Evolutionary conservation across 805 yeast species (phyloP).

Genomic region (Pichia exigua): DNA sequence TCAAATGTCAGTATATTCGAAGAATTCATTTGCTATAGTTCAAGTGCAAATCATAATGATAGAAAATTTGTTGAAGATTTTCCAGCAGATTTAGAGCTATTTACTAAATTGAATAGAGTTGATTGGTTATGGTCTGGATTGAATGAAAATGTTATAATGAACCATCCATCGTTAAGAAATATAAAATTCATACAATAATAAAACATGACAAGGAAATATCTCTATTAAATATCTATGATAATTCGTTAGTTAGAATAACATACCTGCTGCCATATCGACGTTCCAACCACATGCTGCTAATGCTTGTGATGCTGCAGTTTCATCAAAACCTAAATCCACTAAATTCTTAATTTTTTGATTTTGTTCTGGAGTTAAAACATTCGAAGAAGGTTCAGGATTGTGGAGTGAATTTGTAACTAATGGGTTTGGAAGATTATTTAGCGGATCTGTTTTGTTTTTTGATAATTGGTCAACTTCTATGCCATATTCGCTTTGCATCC

Average conservation of each 20-base stretch:
- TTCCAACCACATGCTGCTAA: constrained; percentile 64
- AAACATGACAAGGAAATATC: neutral
- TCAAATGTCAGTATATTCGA: constrained; percentile 78
- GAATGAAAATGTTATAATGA: constrained; percentile 47
- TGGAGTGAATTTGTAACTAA: neutral
- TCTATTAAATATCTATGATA: neutral
- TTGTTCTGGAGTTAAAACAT: constrained; percentile 12
- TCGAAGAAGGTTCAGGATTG: constrained; percentile 12
- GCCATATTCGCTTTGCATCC: constrained; percentile 15
- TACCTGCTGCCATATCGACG: constrained; percentile 78
- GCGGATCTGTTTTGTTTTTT: neutral
- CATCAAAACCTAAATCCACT: constrained; percentile 62
- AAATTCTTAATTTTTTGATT: constrained; percentile 35
- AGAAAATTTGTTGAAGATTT: constrained; percentile 77
- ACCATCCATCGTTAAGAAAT: constrained; percentile 43
- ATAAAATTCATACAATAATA: constrained; percentile 10
- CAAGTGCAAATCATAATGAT: constrained; percentile 75
- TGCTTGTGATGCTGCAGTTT: constrained; percentile 57
- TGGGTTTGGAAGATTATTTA: neutral
- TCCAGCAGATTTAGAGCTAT: constrained; percentile 53
- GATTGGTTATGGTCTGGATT: constrained; percentile 64
- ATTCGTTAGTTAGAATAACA: constrained; percentile 41
- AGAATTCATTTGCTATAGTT: constrained; percentile 72
- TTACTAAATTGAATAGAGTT: constrained; percentile 34
- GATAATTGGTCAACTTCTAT: constrained; percentile 9